phyloP scores from a whole-genome alignment of 805 yeast genomes.

The Candida broadrunensis region DNA sequence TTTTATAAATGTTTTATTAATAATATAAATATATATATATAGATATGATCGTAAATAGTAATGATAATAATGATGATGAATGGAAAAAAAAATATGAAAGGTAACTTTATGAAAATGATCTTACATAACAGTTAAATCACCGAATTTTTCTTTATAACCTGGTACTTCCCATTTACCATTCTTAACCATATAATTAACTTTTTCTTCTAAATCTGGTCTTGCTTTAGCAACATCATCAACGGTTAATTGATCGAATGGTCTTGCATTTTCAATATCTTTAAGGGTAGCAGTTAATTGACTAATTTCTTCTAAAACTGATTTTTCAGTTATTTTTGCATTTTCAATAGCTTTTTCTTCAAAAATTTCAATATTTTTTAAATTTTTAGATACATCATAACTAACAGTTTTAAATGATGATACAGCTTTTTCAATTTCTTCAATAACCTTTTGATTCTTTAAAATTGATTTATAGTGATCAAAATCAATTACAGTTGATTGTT shows the following conservation, averaged over 20 bases:
- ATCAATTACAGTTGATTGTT: conserved; percentile 76
- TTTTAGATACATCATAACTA: conserved; percentile 82
- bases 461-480: conserved; percentile 74
- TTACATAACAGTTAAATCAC: conserved; percentile 91
- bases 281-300: conserved; percentile 82
- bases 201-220: conserved; percentile 95
- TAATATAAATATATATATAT: too few species aligned
- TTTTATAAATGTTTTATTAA: too few species aligned
- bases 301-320: conserved; percentile 82
- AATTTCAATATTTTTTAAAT: conserved; percentile 85
- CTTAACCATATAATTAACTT: conserved; percentile 91
- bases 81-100: background rate
- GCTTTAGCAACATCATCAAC: conserved; percentile 93
- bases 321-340: conserved; percentile 92
- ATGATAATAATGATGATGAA: background rate
- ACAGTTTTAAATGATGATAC: conserved; percentile 76
- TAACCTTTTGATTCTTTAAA: conserved; percentile 77
- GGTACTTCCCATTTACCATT: conserved; percentile 98
- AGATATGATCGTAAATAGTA: too few species aligned
- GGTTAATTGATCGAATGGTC: conserved; percentile 96
- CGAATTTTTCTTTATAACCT: conserved; percentile 97
- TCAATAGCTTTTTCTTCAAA: conserved; percentile 94
- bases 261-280: conserved; percentile 90
- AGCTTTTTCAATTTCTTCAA: conserved; percentile 77
- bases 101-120: background rate